phyloP scores from a whole-genome alignment of 257 asterid species.

The Primulina huaijiensis region DNA sequence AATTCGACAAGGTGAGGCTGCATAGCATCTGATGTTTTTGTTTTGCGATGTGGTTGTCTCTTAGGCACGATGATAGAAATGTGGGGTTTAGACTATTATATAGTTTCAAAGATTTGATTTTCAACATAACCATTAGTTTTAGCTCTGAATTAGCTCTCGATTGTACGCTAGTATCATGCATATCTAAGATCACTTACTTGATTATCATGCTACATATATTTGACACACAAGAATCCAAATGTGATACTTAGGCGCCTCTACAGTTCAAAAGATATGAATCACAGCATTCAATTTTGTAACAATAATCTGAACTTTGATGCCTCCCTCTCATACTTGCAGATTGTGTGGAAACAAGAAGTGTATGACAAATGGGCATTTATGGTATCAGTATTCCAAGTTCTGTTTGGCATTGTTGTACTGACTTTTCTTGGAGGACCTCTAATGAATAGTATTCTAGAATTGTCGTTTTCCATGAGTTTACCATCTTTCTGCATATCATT shows the following conservation, averaged over 20 bases:
- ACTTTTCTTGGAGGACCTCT: conserved; percentile 57
- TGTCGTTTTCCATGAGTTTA: conserved; percentile 40
- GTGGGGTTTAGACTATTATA: neutral
- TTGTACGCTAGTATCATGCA: too few relatives aligned
- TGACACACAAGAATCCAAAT: too few relatives aligned
- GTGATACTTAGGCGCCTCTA: too few relatives aligned
- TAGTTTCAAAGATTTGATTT: too few relatives aligned
- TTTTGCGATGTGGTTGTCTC: neutral
- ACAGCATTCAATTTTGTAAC: neutral
- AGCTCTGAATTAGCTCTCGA: too few relatives aligned
- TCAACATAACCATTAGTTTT: too few relatives aligned
- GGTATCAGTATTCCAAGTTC: conserved; percentile 36
- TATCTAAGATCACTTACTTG: too few relatives aligned
- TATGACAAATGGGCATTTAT: conserved; percentile 27
- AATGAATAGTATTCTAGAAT: conserved; percentile 34
- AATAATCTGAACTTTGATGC: neutral
- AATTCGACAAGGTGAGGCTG: conserved; percentile 35
- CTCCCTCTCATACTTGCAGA: conserved; percentile 26
- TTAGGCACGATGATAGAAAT: neutral
- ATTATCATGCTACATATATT: too few relatives aligned
- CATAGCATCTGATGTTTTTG: neutral
- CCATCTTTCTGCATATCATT: conserved; percentile 59
- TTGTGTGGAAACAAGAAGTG: conserved; percentile 33
- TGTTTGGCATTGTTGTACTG: conserved; percentile 39
- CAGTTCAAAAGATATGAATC: too few relatives aligned